A percentile compares a stretch with the other conserved stretches of the same genome.
Evolutionary conservation across 257 asterid genomes (phyloP).

Genomic region (Nyctanthes arbortristis): DNA sequence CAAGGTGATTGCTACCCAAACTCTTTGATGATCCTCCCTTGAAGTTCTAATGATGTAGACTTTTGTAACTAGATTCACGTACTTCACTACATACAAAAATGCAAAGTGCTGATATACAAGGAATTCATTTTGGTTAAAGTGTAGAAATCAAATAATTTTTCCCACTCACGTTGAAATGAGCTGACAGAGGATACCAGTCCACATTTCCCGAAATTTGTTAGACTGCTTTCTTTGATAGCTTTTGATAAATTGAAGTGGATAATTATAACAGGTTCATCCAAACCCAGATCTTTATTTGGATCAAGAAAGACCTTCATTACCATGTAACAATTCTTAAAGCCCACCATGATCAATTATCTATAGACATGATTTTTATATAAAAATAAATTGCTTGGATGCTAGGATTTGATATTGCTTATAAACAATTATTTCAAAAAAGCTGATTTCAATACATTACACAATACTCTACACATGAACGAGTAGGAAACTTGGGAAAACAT

Average conservation of each 20-base stretch:
- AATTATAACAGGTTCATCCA: constrained; percentile 70
- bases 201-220: constrained; percentile 79
- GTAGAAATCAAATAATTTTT: not conserved
- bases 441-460: too few species aligned
- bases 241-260: constrained; percentile 62
- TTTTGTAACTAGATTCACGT: constrained; percentile 84
- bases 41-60: constrained; percentile 75
- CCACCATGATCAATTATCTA: constrained; percentile 68
- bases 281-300: constrained; percentile 58
- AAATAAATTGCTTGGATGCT: too few species aligned
- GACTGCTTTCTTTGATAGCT: constrained; percentile 73
- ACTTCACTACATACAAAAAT: constrained; percentile 58
- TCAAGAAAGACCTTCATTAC: constrained; percentile 83
- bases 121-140: not conserved
- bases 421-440: too few species aligned
- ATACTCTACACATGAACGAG: too few species aligned
- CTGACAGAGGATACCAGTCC: constrained; percentile 70
- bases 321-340: constrained; percentile 84
- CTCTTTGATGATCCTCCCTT: constrained; percentile 64
- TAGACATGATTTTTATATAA: too few species aligned
- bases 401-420: too few species aligned
- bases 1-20: constrained; percentile 84
- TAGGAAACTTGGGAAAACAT: too few species aligned
- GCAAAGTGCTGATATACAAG: not conserved
- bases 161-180: constrained; percentile 70